Base-by-base conservation (phyloP, 179 eudicot genomes). In the Actinidia arguta region DNA sequence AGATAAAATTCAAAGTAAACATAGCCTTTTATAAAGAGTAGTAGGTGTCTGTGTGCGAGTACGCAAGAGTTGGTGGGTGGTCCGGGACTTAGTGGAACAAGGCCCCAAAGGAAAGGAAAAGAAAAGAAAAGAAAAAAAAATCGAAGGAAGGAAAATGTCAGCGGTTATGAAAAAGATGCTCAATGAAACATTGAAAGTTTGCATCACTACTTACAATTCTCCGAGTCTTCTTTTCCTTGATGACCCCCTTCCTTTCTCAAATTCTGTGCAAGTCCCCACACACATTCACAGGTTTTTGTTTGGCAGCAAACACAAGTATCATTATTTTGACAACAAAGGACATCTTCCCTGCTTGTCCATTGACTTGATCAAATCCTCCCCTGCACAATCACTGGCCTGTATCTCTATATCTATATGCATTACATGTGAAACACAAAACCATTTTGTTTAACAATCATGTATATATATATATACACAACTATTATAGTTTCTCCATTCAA, bases 11-110 rank as follows among this genome's bases (percentile, higher is more conserved):
- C 22, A 75, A 83, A 75, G 85, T 78, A 55, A 71, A 58, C 27
- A 31, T 82, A 86, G 84, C 68, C 89, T 80, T 86, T 85, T 51
- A 3, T 62, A 86, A 85, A 80, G 76, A 71, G 63, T 24, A 7
- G 48, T 39, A n/a, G 69, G 72, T 22, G 61, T 24, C 47, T 50
- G 73, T 70, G 84, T 80, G 78, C 68, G 81, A 73, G 24, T 61
- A 80, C 68, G 86, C 69, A 63, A 77, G 83, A 81, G 81, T 73
- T 77, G 78, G 80, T 84, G 85, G 91, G 91, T 89, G 91, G 91
- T 89, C 91, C 91, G 85, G 87, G 76, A 72, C 56, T 56, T 61
- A 12, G 81, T 79, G 88, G 77, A 67, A 77, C 80, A 82, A 78
- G 64, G 61, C 56, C 75, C 25, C 83, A 85, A 85, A 59, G 69